These are phyloP conservation scores for Sporothrix curviconia DNA, from an alignment of 2,329 filamentous ascomycete genomes.

Conservation along the genomic window DNA sequence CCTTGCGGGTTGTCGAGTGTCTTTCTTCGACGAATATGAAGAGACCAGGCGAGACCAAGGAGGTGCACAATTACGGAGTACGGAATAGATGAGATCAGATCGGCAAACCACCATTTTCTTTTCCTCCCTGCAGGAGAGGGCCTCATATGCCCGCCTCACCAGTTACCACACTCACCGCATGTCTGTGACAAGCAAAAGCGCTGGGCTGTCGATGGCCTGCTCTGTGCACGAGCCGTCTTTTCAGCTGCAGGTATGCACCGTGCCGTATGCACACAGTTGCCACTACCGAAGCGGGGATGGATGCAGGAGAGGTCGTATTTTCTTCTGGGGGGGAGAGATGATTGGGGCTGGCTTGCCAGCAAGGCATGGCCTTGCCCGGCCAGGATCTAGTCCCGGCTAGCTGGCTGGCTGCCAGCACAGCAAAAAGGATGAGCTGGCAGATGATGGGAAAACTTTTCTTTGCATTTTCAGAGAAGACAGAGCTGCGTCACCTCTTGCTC, in stretches of 20 bases:
- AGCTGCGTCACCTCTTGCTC: neutral
- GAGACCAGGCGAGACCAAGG: neutral
- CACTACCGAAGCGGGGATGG: neutral
- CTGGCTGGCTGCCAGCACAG: constrained; percentile 11
- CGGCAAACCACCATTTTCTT: no score
- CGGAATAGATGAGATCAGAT: neutral
- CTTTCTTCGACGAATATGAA: no score
- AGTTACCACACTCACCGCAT: neutral
- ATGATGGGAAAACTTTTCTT: neutral
- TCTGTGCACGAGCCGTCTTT: no score
- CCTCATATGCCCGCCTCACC: neutral
- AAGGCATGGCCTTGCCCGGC: neutral
- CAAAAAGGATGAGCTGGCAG: constrained; percentile 12
- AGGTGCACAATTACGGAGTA: neutral
- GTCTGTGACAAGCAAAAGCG: no score
- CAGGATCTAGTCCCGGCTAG: neutral
- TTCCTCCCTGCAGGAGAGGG: no score
- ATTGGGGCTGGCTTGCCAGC: constrained; percentile 5
- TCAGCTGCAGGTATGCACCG: no score
- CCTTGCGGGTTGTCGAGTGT: no score
- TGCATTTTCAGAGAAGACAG: neutral
- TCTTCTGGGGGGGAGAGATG: neutral
- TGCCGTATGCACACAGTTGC: neutral
- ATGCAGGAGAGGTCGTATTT: constrained; percentile 2
- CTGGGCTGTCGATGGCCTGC: no score